phyloP scores from a whole-genome alignment of 1,284 basidiomycete genomes.

The Cutaneotrichosporon spelunceum region DNA sequence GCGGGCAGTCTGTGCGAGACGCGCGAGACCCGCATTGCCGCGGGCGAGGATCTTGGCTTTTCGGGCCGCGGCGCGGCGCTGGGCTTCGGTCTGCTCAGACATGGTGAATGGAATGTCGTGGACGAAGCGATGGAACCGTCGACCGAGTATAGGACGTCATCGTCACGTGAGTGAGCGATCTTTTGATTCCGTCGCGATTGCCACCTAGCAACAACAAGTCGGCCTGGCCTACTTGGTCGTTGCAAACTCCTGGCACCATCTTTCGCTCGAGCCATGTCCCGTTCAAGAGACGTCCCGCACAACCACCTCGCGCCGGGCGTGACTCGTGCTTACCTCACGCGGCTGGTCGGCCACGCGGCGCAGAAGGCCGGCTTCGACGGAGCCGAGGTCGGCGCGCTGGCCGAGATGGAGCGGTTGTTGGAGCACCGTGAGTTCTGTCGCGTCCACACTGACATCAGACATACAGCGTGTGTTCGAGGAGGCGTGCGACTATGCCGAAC shows the following conservation, averaged over 20 bases:
- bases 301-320: slow-evolving; percentile 16
- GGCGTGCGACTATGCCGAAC: slow-evolving; percentile 33
- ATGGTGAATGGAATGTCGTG: slow-evolving; percentile 17
- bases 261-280: background rate
- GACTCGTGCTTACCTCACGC: slow-evolving; percentile 32
- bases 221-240: too few relatives aligned
- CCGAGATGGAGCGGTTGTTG: slow-evolving; percentile 43
- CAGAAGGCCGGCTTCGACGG: slow-evolving; percentile 38
- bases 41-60: slow-evolving; percentile 52
- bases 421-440: slow-evolving; percentile 38
- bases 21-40: slow-evolving; percentile 46
- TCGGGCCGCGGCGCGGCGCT: slow-evolving; percentile 48
- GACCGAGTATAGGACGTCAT: background rate
- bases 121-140: background rate
- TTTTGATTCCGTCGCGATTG: background rate
- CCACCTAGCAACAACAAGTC: background rate
- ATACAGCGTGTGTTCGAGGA: slow-evolving; percentile 37
- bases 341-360: slow-evolving; percentile 32
- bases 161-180: background rate
- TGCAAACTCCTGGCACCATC: background rate
- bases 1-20: slow-evolving; percentile 49
- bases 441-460: slow-evolving; percentile 26
- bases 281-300: background rate
- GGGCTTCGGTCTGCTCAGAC: slow-evolving; percentile 39
- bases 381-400: slow-evolving; percentile 44